Percentiles rank a stretch among this genome's conserved stretches.
Evolutionary conservation across 2,329 filamentous ascomycete genomes (phyloP).

Genomic region (Paecilomyces sp.): DNA sequence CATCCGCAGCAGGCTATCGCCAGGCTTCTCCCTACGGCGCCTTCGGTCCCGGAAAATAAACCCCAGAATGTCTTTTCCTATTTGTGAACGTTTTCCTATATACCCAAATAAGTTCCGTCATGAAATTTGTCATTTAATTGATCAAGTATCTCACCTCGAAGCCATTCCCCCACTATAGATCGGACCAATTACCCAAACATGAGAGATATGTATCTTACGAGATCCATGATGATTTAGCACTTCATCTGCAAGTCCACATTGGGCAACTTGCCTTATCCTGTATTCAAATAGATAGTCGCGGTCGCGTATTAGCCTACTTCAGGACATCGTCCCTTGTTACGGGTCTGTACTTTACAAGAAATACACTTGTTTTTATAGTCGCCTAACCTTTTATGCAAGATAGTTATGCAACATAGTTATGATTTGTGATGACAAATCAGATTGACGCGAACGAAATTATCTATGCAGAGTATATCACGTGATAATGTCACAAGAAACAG

Average conservation of each 20-base stretch:
- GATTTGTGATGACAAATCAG: too few species aligned
- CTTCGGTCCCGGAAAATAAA: not conserved
- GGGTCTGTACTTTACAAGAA: not conserved
- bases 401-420: too few species aligned
- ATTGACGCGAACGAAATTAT: too few species aligned
- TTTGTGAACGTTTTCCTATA: not conserved
- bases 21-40: conserved; percentile 3
- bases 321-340: not conserved
- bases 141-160: not conserved
- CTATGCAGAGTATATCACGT: not conserved
- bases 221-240: not conserved
- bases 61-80: not conserved
- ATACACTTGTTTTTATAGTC: not conserved
- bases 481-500: not conserved
- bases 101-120: not conserved
- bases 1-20: conserved; percentile 6
- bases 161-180: not conserved
- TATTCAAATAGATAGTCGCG: not conserved
- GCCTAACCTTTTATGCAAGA: not conserved
- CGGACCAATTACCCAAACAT: not conserved
- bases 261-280: not conserved
- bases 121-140: not conserved
- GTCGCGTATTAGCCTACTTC: not conserved
- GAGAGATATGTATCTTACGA: not conserved
- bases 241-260: not conserved